Conservation (phyloP, 1,284 basidiomycete species). For the Microbotryum scabiosae region DNA sequence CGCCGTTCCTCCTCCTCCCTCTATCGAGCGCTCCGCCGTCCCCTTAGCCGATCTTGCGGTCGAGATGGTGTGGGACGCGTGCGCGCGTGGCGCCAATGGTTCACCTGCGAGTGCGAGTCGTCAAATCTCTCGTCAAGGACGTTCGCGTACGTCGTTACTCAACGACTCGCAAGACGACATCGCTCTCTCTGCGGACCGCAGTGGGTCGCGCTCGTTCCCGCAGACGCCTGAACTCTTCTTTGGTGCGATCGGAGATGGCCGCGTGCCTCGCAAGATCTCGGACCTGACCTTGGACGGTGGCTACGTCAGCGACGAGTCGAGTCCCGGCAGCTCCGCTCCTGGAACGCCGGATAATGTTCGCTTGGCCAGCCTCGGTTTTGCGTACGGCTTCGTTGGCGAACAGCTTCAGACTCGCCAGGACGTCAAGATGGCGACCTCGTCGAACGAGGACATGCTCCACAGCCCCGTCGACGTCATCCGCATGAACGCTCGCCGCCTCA, state of each 20-base stretch:
- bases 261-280: constrained; percentile 16
- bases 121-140: not conserved
- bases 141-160: not conserved
- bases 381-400: constrained; percentile 11
- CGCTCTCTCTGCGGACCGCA: no score
- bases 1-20: constrained; percentile 32
- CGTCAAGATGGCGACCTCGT: not conserved
- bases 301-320: constrained; percentile 21
- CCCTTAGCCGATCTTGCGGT: constrained; percentile 33
- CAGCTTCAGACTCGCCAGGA: not conserved
- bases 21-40: constrained; percentile 33
- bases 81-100: constrained; percentile 20
- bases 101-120: not conserved
- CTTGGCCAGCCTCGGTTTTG: constrained; percentile 23
- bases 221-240: constrained; percentile 19
- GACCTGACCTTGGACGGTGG: constrained; percentile 10
- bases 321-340: constrained; percentile 28
- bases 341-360: constrained; percentile 26
- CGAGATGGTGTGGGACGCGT: constrained; percentile 34
- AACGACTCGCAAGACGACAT: not conserved
- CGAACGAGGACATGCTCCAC: constrained; percentile 2
- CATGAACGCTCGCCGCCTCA: not conserved
- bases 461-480: constrained; percentile 2
- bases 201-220: constrained; percentile 13
- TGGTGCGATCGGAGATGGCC: constrained; percentile 34